Conservation (phyloP, 352 stramenopile genomes). For the Blastocystis hominis region DNA sequence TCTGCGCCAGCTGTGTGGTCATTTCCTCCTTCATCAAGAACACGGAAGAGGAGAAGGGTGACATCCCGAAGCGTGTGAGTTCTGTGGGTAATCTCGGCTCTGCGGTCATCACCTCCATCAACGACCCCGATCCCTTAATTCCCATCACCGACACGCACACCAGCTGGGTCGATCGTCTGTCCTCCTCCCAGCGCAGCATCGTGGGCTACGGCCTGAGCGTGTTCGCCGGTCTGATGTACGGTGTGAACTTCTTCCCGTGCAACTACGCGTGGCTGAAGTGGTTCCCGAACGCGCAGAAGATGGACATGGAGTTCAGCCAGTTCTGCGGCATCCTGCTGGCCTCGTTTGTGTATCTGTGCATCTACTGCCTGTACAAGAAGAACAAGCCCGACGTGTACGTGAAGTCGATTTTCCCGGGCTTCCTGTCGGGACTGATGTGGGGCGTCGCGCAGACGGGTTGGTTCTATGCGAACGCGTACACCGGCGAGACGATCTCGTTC, state of each 20-base stretch:
- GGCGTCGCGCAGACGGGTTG: slow-evolving; percentile 58
- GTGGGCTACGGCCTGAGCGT: slow-evolving; percentile 53
- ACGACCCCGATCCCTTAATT: slow-evolving; percentile 31
- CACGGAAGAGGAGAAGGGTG: slow-evolving; percentile 44
- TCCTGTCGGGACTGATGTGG: slow-evolving; percentile 60
- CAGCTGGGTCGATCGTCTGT: slow-evolving; percentile 56
- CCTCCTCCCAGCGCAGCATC: slow-evolving; percentile 43
- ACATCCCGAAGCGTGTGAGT: slow-evolving; percentile 36
- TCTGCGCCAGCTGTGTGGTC: slow-evolving; percentile 52
- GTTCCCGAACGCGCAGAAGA: slow-evolving; percentile 53
- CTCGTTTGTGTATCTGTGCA: slow-evolving; percentile 60
- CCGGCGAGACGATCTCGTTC: slow-evolving; percentile 57
- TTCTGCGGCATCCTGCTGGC: slow-evolving; percentile 61
- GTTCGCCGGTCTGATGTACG: slow-evolving; percentile 59
- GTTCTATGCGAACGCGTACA: slow-evolving; percentile 58
- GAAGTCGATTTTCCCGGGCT: slow-evolving; percentile 60
- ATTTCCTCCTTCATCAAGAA: slow-evolving; percentile 59
- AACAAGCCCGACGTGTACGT: slow-evolving; percentile 60
- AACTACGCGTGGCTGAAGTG: slow-evolving; percentile 51
- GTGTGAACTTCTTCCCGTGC: slow-evolving; percentile 58
- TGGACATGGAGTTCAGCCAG: slow-evolving; percentile 61
- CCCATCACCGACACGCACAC: slow-evolving; percentile 21
- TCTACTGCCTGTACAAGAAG: slow-evolving; percentile 59
- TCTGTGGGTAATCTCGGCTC: slow-evolving; percentile 57
- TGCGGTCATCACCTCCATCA: background rate